phyloP scores from a whole-genome alignment of 768 basidiomycete genomes.

The Lepiota brunneoincarnata region DNA sequence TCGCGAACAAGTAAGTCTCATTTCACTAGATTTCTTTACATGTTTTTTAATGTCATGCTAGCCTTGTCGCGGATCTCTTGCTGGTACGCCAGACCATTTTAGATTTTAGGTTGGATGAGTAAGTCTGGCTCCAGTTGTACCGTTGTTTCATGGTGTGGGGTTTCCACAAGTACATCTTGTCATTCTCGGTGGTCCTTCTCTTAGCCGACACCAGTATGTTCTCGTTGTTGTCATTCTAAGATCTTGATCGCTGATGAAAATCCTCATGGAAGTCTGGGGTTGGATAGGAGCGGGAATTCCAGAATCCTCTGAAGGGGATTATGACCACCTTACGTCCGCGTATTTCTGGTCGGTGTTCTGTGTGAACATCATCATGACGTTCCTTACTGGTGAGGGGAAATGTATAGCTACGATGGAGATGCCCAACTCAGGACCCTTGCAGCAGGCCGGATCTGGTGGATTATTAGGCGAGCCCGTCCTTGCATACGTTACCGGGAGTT shows the following conservation, averaged over 20 bases:
- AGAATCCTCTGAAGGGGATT: background rate
- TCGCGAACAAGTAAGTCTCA: constrained; percentile 34
- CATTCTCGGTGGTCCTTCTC: constrained; percentile 27
- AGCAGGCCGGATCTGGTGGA: constrained; percentile 22
- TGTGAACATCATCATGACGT: constrained; percentile 22
- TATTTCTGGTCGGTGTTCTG: constrained; percentile 25
- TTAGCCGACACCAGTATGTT: constrained; percentile 30
- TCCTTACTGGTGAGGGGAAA: constrained; percentile 21
- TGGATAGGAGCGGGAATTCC: constrained; percentile 11
- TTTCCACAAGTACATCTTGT: constrained; percentile 23
- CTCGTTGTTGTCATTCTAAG: background rate
- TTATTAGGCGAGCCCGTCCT: constrained; percentile 12
- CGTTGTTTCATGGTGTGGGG: constrained; percentile 40
- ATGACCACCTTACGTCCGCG: constrained; percentile 10
- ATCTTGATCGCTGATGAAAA: too few species aligned
- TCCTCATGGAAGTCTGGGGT: constrained; percentile 18
- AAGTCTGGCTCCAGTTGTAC: constrained; percentile 19
- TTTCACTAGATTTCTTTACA: background rate
- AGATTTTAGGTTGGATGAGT: background rate
- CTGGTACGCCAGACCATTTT: background rate
- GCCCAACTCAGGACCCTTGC: background rate
- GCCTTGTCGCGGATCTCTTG: constrained; percentile 12
- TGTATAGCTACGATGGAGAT: background rate
- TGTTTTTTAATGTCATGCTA: background rate
- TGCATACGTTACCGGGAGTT: constrained; percentile 5